These are phyloP conservation scores for Pulveroboletus frians DNA, from an alignment of 768 basidiomycete species.

Conservation along the genomic window DNA sequence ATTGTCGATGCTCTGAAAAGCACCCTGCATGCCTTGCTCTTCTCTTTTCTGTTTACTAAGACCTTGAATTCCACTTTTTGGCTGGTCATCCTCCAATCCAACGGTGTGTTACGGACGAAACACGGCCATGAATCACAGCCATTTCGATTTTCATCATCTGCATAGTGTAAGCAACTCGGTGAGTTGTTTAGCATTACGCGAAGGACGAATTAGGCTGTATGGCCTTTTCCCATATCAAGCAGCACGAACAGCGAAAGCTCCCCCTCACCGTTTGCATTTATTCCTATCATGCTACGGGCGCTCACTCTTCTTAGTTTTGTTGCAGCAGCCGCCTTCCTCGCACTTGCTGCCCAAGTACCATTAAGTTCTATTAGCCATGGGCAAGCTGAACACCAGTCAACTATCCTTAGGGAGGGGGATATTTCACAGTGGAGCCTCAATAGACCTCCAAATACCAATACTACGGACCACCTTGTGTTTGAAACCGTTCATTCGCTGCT, in stretches of 20 bases:
- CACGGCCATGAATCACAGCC: too few relatives aligned
- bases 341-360: conserved; percentile 7
- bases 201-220: too few relatives aligned
- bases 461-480: conserved; percentile 25
- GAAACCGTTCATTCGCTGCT: conserved; percentile 27
- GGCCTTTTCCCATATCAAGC: too few relatives aligned
- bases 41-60: too few relatives aligned
- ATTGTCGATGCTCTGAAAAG: too few relatives aligned
- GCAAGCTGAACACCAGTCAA: background rate
- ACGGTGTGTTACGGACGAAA: too few relatives aligned
- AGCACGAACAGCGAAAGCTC: background rate
- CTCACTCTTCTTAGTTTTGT: background rate
- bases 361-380: background rate
- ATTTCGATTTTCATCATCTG: too few relatives aligned
- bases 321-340: background rate
- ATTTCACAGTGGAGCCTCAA: conserved; percentile 22
- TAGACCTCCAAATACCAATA: conserved; percentile 18
- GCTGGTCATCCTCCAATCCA: too few relatives aligned
- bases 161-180: too few relatives aligned
- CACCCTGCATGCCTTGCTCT: too few relatives aligned
- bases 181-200: too few relatives aligned
- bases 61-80: too few relatives aligned
- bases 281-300: background rate
- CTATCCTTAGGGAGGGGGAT: background rate
- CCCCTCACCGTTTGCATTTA: background rate